Conservation (phyloP, 805 yeast species). For the Metschnikowia shivogae region DNA sequence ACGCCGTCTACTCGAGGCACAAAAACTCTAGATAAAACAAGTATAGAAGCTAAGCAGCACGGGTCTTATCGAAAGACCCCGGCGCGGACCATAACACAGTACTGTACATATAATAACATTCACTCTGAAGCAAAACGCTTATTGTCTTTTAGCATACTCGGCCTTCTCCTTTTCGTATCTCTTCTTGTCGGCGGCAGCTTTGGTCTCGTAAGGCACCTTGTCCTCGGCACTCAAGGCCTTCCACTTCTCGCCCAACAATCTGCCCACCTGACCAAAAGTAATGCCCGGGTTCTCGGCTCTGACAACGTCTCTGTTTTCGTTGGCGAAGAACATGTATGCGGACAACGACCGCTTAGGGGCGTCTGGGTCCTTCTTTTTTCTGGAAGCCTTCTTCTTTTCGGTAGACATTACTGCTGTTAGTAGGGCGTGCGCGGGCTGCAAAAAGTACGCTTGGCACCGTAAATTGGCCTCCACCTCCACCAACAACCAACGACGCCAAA, state of each 20-base stretch:
- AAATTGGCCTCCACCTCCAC: neutral
- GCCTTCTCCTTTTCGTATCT: constrained; percentile 97
- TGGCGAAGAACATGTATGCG: constrained; percentile 98
- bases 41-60: constrained; percentile 2
- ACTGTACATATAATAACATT: constrained; percentile 11
- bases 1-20: neutral
- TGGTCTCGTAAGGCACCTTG: constrained; percentile 84
- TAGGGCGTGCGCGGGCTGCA: constrained; percentile 7
- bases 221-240: constrained; percentile 80
- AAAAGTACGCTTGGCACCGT: neutral
- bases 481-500: neutral
- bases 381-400: constrained; percentile 41
- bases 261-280: constrained; percentile 93
- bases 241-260: constrained; percentile 94
- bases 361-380: constrained; percentile 77
- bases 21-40: constrained; percentile 4
- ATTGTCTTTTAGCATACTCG: constrained; percentile 54
- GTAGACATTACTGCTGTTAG: constrained; percentile 20
- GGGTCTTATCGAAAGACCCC: constrained; percentile 4
- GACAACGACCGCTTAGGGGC: constrained; percentile 99
- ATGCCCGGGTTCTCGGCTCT: constrained; percentile 95
- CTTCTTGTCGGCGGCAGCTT: constrained; percentile 95
- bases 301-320: constrained; percentile 93
- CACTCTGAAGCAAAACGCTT: constrained; percentile 7
- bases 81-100: constrained; percentile 10